Evolutionary conservation across 2,329 filamentous ascomycete species (phyloP), one percentile per base, ranked within the genome.

Genomic region (Paracorniculantispora psalliotae): DNA sequence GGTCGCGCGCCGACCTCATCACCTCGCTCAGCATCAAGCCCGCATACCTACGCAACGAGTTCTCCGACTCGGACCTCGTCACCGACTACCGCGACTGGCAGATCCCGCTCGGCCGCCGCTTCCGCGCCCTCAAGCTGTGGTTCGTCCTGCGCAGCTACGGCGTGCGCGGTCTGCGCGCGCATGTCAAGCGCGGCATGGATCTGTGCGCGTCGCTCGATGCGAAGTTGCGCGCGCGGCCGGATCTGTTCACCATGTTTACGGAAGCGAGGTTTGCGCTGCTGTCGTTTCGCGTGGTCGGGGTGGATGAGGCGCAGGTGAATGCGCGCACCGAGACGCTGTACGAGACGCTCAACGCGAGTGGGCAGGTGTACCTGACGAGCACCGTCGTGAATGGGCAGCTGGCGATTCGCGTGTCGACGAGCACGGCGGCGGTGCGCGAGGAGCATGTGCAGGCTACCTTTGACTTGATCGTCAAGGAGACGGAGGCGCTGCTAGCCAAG

Each of bases 31-130:
- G 84, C 68, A 88, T 94, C 69, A 88, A 88, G 17, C 90, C 90
- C 0, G 82, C 88, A 4, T 97, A 96, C 76, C 84, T 97, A 28
- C 74, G 86, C 63, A 97, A 97, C 74, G 77, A 84, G 4, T 91
- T 87, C 75, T 90, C 88, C 3, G 91, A 94, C 66, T 84, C 82
- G 39, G 92, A 91, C 0, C 81, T 93, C 2, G 93, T 97, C 1
- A 96, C 91, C 25, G 93, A 97, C 74, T 97, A 96, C 77, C 85
- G 93, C 49, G 92, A 97, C 79, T 97, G 93, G 93, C 92, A 96
- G 75, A 96, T 97, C 67, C 92, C 93, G 0, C 85, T 97, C 0
- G 93, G 93, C 9, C 81, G 93, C 2, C 82, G 93, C 17, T 97
- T 97, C 81, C 83, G 93, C 61, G 86, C 88, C 2, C 76, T 97